Evolutionary conservation across 2,329 filamentous ascomycete genomes (phyloP).

Genomic region (Hymenoscyphus repandus): DNA sequence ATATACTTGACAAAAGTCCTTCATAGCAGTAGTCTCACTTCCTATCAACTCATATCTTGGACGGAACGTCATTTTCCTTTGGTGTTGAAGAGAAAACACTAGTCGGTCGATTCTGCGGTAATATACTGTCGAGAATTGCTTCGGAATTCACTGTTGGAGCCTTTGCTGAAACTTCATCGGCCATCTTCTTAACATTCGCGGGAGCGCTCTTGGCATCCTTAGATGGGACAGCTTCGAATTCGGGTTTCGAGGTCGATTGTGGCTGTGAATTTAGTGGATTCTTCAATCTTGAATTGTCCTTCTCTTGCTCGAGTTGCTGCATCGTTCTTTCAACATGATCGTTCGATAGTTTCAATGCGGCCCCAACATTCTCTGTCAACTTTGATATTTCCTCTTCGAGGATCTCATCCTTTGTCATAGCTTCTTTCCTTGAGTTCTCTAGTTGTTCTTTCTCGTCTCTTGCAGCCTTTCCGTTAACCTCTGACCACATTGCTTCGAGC

Average conservation of each 20-base stretch:
- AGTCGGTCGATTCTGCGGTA: conserved; percentile 9
- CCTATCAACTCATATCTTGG: too few species aligned
- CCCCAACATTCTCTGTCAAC: conserved; percentile 33
- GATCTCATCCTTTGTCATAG: conserved; percentile 43
- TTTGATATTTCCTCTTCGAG: conserved; percentile 34
- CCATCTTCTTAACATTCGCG: not conserved
- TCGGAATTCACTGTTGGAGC: conserved; percentile 1
- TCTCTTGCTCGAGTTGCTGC: conserved; percentile 16
- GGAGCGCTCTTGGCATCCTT: not conserved
- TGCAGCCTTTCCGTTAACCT: conserved; percentile 54
- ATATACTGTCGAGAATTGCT: conserved; percentile 9
- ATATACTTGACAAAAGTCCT: too few species aligned
- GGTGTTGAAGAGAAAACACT: not conserved
- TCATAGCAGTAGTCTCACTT: too few species aligned
- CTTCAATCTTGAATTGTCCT: not conserved
- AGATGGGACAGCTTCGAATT: not conserved
- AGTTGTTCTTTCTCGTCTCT: conserved; percentile 34
- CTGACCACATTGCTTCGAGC: conserved; percentile 69
- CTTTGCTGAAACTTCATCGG: conserved; percentile 1
- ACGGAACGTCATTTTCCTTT: not conserved
- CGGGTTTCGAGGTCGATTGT: not conserved
- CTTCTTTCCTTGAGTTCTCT: conserved; percentile 9
- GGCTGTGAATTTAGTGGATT: not conserved
- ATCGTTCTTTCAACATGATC: conserved; percentile 29
- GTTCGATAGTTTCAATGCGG: conserved; percentile 28